Conservation (phyloP, 495 filamentous ascomycete genomes). For the Terfezia boudieri region DNA sequence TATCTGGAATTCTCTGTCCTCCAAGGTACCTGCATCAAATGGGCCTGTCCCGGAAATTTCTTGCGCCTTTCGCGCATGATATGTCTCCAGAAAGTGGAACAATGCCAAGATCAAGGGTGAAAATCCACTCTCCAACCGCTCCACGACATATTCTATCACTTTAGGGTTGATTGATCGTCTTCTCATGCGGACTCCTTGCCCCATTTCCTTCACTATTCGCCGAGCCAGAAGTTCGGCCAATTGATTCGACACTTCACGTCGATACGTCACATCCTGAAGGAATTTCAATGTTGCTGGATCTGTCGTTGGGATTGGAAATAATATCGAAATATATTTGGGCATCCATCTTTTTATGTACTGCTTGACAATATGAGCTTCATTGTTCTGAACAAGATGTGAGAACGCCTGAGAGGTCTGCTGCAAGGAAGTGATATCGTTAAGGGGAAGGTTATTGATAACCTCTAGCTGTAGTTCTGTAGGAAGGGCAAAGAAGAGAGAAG, state of each 20-base stretch:
- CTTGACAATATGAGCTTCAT: conserved; percentile 17
- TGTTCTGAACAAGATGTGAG: conserved; percentile 8
- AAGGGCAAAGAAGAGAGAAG: conserved; percentile 10
- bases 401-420: conserved; percentile 13
- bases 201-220: conserved; percentile 17
- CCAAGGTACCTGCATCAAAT: not conserved
- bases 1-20: conserved; percentile 4
- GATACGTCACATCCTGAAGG: conserved; percentile 13
- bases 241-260: conserved; percentile 12
- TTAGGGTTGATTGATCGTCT: not conserved
- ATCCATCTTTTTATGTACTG: conserved; percentile 15
- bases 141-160: conserved; percentile 11
- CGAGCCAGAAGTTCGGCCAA: conserved; percentile 10
- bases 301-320: conserved; percentile 12
- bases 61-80: conserved; percentile 11
- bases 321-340: conserved; percentile 9
- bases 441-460: conserved; percentile 11
- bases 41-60: conserved; percentile 1
- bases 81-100: conserved; percentile 17
- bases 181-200: conserved; percentile 10
- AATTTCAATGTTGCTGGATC: conserved; percentile 11
- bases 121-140: conserved; percentile 11
- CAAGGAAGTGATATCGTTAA: conserved; percentile 13
- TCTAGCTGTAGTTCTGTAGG: conserved; percentile 16
- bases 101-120: conserved; percentile 15